Evolutionary conservation across 2,329 filamentous ascomycete genomes (phyloP).

Genomic region (Fusarium devonianum): DNA sequence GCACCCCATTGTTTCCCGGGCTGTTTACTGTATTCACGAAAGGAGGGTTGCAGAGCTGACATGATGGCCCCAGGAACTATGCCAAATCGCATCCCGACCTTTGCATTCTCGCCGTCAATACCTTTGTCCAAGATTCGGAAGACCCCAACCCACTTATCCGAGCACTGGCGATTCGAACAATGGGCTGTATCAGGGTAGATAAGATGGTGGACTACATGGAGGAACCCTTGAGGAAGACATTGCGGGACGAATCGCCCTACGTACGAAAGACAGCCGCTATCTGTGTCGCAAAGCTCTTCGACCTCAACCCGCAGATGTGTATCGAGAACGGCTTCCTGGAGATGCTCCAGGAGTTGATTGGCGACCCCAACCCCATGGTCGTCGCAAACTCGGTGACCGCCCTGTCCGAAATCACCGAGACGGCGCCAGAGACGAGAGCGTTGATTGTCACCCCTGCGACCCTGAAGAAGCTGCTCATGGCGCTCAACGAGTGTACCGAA

Average conservation of each 20-base stretch:
- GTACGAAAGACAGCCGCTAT: conserved; percentile 98
- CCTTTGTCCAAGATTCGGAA: conserved; percentile 98
- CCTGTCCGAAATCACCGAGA: conserved; percentile 87
- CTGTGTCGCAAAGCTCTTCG: conserved; percentile 97
- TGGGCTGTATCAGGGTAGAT: conserved; percentile 97
- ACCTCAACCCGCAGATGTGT: conserved; percentile 90
- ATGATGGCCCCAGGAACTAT: conserved; percentile 78
- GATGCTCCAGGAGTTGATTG: conserved; percentile 92
- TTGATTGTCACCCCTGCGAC: conserved; percentile 82
- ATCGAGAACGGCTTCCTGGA: conserved; percentile 97
- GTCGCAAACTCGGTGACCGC: conserved; percentile 97
- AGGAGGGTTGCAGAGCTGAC: conserved; percentile 21
- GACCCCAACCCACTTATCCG: conserved; percentile 96
- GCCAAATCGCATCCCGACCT: conserved; percentile 98
- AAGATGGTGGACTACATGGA: conserved; percentile 99
- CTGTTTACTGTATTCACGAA: conserved; percentile 7
- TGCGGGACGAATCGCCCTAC: conserved; percentile 97
- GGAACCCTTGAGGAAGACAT: conserved; percentile 92
- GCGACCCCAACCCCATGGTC: conserved; percentile 98
- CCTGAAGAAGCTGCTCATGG: conserved; percentile 95
- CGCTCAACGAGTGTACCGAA: conserved; percentile 96
- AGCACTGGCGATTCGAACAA: conserved; percentile 94
- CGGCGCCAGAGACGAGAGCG: conserved; percentile 88
- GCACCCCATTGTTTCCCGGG: not conserved
- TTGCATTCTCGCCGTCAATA: conserved; percentile 98